phyloP scores from a whole-genome alignment of 257 asterid species.

The Knoxia roxburghii region DNA sequence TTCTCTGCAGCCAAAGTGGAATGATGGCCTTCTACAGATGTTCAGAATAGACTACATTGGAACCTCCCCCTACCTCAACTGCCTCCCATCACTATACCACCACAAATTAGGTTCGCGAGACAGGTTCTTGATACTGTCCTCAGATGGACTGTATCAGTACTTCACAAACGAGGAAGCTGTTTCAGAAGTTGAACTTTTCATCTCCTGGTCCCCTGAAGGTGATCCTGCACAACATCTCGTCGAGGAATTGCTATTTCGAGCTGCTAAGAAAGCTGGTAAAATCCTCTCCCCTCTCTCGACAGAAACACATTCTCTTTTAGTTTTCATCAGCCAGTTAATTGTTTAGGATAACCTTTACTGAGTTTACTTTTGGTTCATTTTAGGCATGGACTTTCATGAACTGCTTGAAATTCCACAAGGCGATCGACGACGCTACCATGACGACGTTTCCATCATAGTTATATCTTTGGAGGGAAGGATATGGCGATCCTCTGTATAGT shows the following conservation, averaged over 20 bases:
- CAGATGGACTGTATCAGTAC: conserved; percentile 92
- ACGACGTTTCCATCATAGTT: conserved; percentile 90
- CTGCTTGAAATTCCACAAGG: conserved; percentile 95
- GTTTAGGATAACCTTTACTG: not conserved
- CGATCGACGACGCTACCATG: conserved; percentile 91
- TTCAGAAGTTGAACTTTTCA: conserved; percentile 72
- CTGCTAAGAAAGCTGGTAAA: conserved; percentile 87
- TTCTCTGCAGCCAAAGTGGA: conserved; percentile 84
- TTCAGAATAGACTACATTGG: conserved; percentile 75
- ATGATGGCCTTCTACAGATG: conserved; percentile 78
- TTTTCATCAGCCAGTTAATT: not conserved
- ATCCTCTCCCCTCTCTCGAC: not conserved
- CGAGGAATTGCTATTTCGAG: conserved; percentile 81
- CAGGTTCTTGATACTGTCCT: conserved; percentile 68
- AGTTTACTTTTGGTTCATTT: conserved; percentile 10
- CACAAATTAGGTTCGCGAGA: conserved; percentile 71
- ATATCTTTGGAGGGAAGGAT: conserved; percentile 96
- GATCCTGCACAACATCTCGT: conserved; percentile 98
- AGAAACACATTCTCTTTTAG: no score
- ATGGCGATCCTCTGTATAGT: conserved; percentile 88
- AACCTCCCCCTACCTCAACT: conserved; percentile 59
- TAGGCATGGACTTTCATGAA: conserved; percentile 92
- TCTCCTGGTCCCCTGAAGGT: conserved; percentile 90
- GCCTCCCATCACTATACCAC: conserved; percentile 74
- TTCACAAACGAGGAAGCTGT: conserved; percentile 97